Base-by-base conservation (phyloP, 345 rosid genomes). In the Combretum micranthum region DNA sequence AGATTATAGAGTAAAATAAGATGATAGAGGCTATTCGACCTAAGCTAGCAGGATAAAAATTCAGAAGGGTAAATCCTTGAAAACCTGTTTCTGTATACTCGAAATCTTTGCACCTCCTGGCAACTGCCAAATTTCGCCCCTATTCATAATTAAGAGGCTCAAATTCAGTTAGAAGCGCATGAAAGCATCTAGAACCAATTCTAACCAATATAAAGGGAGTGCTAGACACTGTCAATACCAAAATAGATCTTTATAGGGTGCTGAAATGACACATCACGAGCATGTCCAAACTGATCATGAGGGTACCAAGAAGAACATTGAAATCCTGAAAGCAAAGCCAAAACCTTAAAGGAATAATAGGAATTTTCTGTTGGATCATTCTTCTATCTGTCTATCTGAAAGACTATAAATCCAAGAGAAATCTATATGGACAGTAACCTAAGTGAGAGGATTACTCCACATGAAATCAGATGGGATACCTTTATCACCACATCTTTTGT, bases 91-190 rank as follows among this genome's bases (percentile, higher is more conserved):
- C 73, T 80, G 79, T 84, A 89, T 42, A 82, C 80, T 65, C 75
- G 87, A 76, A 86, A 85, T 66, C 85, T 93, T 78, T 87, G 94
- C 2, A 69, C 47, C 81, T 85, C 99, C 77, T 78, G 83, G 70
- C 99, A 93, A 80, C 85, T 77, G 59, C 97, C 99, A 65, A 76
- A 87, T 78, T 80, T 89, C 52, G 99, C 89, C 77, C 99, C 99
- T 93, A 67, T 20, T 20, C 32, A 32, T 32, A 32, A 32, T 32
- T 32, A 32, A 32, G 39, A 32, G 39, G 39, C 39, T 32, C 39
- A 32, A 32, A 32, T 32, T 32, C 39, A 32, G 9, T 32, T 32
- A 7, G 39, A 32, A 11, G 39, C 39, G 9, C 8, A 43, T 15
- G 44, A 42, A 50, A 57, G 58, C 43, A 51, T 16, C 56, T 65